phyloP scores from a whole-genome alignment of 2,329 filamentous ascomycete species.

The Proliferodiscus dingleyae region DNA sequence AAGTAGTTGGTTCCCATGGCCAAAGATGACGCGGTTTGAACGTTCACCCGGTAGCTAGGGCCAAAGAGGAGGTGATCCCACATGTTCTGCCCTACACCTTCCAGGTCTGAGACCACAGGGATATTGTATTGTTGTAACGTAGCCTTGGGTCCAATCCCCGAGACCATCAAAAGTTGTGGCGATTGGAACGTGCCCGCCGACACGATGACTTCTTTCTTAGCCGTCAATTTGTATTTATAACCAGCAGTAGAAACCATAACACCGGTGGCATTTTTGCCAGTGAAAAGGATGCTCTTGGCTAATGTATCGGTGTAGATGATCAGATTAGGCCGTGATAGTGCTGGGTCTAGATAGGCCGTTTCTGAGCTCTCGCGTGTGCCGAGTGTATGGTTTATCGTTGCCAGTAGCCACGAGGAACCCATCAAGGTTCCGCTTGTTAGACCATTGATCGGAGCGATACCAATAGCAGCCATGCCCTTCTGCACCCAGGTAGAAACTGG shows the following conservation, averaged over 20 bases:
- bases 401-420: too few species aligned
- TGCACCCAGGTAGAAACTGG: constrained; percentile 33
- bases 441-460: constrained; percentile 32
- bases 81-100: constrained; percentile 47
- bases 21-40: constrained; percentile 1
- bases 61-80: constrained; percentile 34
- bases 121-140: constrained; percentile 43
- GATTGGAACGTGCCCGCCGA: constrained; percentile 37
- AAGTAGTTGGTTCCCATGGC: constrained; percentile 5
- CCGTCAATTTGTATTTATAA: constrained; percentile 12
- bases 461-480: constrained; percentile 38
- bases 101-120: constrained; percentile 39
- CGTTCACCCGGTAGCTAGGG: constrained; percentile 7
- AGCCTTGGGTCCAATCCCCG: constrained; percentile 40
- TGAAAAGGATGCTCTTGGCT: constrained; percentile 43
- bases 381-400: too few species aligned
- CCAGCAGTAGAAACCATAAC: constrained; percentile 31
- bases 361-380: constrained; percentile 34
- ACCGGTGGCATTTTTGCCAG: constrained; percentile 36
- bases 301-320: constrained; percentile 38
- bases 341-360: constrained; percentile 32
- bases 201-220: constrained; percentile 17
- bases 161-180: constrained; percentile 46
- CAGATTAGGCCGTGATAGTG: constrained; percentile 28
- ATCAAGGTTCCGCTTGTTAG: constrained; percentile 39